Base-by-base conservation (phyloP, 768 basidiomycete genomes). In the Harrya chromipes region DNA sequence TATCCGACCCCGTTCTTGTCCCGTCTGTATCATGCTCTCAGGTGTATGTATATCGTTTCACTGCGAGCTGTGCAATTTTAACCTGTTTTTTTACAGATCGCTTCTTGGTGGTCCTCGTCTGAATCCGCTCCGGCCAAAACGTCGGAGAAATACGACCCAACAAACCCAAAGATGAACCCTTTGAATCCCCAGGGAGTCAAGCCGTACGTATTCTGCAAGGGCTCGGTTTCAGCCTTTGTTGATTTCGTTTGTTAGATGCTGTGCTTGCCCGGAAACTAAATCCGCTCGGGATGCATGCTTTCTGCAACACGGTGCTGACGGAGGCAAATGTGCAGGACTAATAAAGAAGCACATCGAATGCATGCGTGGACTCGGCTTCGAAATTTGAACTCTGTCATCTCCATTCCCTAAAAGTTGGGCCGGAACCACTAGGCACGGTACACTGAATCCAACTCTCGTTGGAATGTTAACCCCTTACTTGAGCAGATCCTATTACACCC, bases 231-330 rank as follows among this genome's bases (percentile, higher is more conserved):
- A 1, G 1, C 20, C 13, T 8, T 16, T 46, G 21, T 16, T 57
- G 24, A 64, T 17, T 4, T 9, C 23, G 10, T 49, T 46, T 35
- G 12, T 43, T 54, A 98, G 95, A 60, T 98, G 95, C 60, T 97
- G 95, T 63, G 95, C 94, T 37, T 98, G 95, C 64, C 94, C 93
- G 2, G 79, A 92, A 59, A 95, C 94, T 3, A 98, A 98, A 68
- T 80, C 85, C 2, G 79, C 78, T n/a, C 80, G 97, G 11, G 97
- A 99, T 68, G 85, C 94, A 56, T 99, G 97, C 70, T 98, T 97
- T 76, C 74, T 98, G 52, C 80, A 82, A 49, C 62, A 77, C 4
- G 69, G 76, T 19, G 80, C 81, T 50, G 87, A 87, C 6, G 77
- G 81, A 49, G 85, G 85, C 50, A 84, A 87, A 64, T 99, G 97